phyloP scores from a whole-genome alignment of 176 grass and related monocot species.

The Thalia dealbata region DNA sequence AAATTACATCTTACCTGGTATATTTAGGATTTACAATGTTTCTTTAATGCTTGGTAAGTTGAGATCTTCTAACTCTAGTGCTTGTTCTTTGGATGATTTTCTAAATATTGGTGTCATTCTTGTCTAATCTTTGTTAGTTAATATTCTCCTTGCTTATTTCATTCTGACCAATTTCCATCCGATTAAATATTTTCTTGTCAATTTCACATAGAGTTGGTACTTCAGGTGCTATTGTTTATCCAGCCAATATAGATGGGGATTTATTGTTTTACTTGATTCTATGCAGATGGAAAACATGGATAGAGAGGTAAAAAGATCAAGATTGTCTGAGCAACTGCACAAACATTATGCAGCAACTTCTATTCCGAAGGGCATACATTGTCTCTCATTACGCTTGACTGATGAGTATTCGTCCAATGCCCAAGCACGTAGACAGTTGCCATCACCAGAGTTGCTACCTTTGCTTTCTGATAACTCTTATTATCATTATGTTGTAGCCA shows the following conservation, averaged over 20 bases:
- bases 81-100: too few relatives aligned
- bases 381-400: slow-evolving; percentile 85
- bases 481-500: slow-evolving; percentile 75
- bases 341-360: slow-evolving; percentile 91
- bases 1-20: background rate
- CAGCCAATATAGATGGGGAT: background rate
- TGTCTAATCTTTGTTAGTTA: too few relatives aligned
- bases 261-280: background rate
- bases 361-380: slow-evolving; percentile 92
- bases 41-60: background rate
- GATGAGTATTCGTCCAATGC: slow-evolving; percentile 99
- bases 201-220: background rate
- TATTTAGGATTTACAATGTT: background rate
- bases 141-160: too few relatives aligned
- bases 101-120: too few relatives aligned
- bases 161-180: background rate
- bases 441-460: slow-evolving; percentile 79
- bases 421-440: slow-evolving; percentile 85
- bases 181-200: background rate
- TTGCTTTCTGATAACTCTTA: slow-evolving; percentile 67
- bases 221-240: background rate
- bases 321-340: slow-evolving; percentile 81
- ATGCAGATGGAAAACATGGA: slow-evolving; percentile 97
- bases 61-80: background rate
- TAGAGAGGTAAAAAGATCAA: slow-evolving; percentile 69